phyloP scores from a whole-genome alignment of 768 basidiomycete genomes.

The Paxillus ammoniavirescens region DNA sequence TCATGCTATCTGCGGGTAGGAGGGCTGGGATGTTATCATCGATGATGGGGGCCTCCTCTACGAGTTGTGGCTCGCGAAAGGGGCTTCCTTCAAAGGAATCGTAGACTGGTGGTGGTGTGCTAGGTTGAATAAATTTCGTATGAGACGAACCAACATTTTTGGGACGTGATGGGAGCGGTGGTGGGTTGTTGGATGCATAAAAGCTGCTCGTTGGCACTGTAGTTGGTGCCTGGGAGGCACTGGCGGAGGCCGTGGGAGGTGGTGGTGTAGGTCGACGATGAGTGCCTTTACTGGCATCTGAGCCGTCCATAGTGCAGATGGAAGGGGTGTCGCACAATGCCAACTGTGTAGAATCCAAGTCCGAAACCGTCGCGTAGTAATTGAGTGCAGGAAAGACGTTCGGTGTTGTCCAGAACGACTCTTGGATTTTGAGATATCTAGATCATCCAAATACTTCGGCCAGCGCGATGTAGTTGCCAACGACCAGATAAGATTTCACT shows the following conservation, averaged over 20 bases:
- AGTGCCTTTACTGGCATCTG: conserved; percentile 39
- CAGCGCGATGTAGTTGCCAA: conserved; percentile 4
- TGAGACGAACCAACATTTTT: conserved; percentile 35
- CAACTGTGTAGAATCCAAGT: conserved; percentile 9
- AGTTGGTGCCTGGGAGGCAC: conserved; percentile 28
- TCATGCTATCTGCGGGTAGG: conserved; percentile 35
- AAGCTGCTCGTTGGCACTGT: conserved; percentile 28
- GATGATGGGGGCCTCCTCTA: conserved; percentile 40
- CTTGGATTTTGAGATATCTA: conserved; percentile 16
- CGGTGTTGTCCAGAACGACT: neutral
- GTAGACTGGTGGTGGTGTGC: conserved; percentile 29
- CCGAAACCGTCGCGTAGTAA: neutral
- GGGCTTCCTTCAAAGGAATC: conserved; percentile 18
- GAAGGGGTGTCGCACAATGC: conserved; percentile 4
- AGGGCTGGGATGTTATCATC: conserved; percentile 36
- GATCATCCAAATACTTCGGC: conserved; percentile 7
- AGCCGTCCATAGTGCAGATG: conserved; percentile 43
- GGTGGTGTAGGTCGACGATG: conserved; percentile 36
- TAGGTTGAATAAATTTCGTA: conserved; percentile 33
- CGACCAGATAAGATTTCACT: conserved; percentile 10
- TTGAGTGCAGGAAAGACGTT: conserved; percentile 6
- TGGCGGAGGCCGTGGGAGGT: conserved; percentile 39
- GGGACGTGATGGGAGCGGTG: conserved; percentile 35
- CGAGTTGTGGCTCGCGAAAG: conserved; percentile 58
- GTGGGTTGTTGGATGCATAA: conserved; percentile 31